Base-by-base conservation (phyloP, 768 basidiomycete species). In the Podaxis sp. region DNA sequence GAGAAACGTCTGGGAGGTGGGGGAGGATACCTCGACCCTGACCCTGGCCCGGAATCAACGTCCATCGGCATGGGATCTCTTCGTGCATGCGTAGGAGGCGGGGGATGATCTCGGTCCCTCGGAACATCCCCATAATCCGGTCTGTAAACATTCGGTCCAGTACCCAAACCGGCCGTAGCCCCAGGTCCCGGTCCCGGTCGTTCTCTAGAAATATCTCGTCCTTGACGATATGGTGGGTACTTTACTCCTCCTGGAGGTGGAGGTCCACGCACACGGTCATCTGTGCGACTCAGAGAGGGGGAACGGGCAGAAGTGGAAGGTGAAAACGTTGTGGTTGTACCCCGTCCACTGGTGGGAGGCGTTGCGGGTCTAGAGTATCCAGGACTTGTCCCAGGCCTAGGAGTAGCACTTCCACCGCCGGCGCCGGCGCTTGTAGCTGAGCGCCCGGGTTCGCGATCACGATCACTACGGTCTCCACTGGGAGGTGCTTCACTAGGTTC, bases 91-190 rank as follows among this genome's bases (percentile, higher is more conserved):
- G 43, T n/a, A 12, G 24, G 57, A 24, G 40, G 55, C 5, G 55
- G 54, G 2, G 33, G 38, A 3, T 79, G 76, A 56, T 74, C 71
- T 47, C 78, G 76, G 61, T 72, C 53, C 24, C 78, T 74, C 62
- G 79, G 72, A 62, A 76, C 74, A 57, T 77, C 78, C 64, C 77
- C 75, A 64, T 66, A 66, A 36, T 81, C 78, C 25, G 80, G 73
- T 49, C 80, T 74, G 62, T 80, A 82, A 1, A 65, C 66, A 47
- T 66, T 66, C 25, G 63, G 58, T 43, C 64, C 63, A 50, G 55
- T 61, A 49, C 68, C 64, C 65, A 43, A 47, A n/a, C 55, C 70
- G 46, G 29, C 15, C 49, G 24, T 24, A 15, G 22, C 17, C 24
- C 57, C 54, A 46, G n/a, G 6, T 15, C 57, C 40, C 29, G 64